Evolutionary conservation across 352 stramenopile species (phyloP).

Genomic region (Globisporangium cylindrosporum): DNA sequence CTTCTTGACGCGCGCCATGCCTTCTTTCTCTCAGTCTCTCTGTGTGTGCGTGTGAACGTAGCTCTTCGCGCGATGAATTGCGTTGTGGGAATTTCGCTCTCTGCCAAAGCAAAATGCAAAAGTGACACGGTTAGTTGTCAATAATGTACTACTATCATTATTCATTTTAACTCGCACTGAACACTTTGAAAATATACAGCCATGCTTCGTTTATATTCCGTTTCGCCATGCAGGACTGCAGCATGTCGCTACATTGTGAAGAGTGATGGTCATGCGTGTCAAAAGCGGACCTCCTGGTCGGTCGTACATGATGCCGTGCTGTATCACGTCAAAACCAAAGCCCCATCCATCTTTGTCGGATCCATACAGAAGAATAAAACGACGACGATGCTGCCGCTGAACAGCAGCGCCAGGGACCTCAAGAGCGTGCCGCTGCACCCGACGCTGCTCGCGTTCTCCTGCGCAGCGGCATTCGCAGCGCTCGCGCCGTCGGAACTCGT

Average conservation of each 20-base stretch:
- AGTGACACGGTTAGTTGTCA: not conserved
- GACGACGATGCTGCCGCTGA: not conserved
- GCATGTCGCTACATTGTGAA: not conserved
- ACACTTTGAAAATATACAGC: not conserved
- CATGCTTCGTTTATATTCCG: not conserved
- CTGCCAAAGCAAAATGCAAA: not conserved
- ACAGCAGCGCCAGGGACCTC: not conserved
- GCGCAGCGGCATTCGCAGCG: not conserved
- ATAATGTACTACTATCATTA: not conserved
- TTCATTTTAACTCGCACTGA: not conserved
- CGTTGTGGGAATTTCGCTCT: not conserved
- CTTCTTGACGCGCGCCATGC: conserved; percentile 9
- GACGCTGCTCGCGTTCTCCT: not conserved
- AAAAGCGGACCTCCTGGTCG: not conserved
- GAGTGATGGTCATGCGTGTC: conserved; percentile 1
- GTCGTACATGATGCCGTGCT: not conserved
- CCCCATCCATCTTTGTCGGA: too few species aligned
- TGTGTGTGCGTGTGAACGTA: not conserved
- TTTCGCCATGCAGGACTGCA: not conserved
- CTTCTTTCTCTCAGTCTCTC: not conserved
- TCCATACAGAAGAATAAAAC: not conserved
- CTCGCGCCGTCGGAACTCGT: conserved; percentile 18
- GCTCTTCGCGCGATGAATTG: not conserved
- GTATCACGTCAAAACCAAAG: not conserved
- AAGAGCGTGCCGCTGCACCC: not conserved